These are phyloP conservation scores for Tylopilus sp. DNA, from an alignment of 768 basidiomycete genomes.

Conservation along the genomic window DNA sequence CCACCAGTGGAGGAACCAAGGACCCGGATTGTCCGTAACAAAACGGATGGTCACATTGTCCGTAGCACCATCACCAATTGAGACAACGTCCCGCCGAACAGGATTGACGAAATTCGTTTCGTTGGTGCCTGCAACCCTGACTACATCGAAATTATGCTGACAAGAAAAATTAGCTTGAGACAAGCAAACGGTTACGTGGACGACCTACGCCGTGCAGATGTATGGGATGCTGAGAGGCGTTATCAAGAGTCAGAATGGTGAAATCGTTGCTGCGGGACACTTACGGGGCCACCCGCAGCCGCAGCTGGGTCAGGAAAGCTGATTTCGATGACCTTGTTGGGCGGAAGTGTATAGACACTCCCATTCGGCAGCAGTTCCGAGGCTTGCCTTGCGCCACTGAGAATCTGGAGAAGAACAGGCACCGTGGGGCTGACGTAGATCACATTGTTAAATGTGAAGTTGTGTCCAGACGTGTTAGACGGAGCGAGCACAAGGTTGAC, in stretches of 20 bases:
- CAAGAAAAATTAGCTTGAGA: not conserved
- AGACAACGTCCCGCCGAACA: conserved; percentile 32
- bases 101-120: conserved; percentile 35
- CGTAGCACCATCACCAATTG: conserved; percentile 20
- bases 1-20: conserved; percentile 9
- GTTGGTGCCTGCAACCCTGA: conserved; percentile 29
- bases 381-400: conserved; percentile 46
- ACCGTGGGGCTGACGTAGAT: conserved; percentile 32
- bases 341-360: conserved; percentile 42
- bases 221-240: conserved; percentile 29
- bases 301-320: conserved; percentile 36
- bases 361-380: conserved; percentile 46
- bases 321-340: conserved; percentile 45
- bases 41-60: conserved; percentile 57
- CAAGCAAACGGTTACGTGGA: not conserved
- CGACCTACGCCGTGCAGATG: conserved; percentile 39
- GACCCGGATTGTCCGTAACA: conserved; percentile 39
- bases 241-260: not conserved
- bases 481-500: not conserved
- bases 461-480: not conserved
- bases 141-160: conserved; percentile 35
- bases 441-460: not conserved
- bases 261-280: not conserved
- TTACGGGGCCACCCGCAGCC: conserved; percentile 27
- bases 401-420: conserved; percentile 28